phyloP scores from a whole-genome alignment of 345 rosid species.

The Ceriops zippeliana region DNA sequence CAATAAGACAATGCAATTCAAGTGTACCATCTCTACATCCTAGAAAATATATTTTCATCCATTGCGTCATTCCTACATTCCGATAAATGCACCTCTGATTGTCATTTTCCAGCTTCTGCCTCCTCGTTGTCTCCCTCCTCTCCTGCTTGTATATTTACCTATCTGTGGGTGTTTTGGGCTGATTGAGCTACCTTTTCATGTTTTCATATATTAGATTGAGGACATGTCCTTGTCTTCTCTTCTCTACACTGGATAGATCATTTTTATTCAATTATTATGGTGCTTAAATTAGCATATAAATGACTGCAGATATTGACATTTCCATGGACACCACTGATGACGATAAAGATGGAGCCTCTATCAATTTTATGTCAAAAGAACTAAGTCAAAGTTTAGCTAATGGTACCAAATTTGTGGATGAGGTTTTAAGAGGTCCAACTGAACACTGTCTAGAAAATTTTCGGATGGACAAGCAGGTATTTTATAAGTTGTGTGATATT shows the following conservation, averaged over 20 bases:
- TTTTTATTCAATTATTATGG: background rate
- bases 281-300: background rate
- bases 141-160: too few species aligned
- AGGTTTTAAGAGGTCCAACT: constrained; percentile 63
- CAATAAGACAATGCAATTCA: too few species aligned
- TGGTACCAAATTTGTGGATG: constrained; percentile 69
- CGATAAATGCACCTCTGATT: too few species aligned
- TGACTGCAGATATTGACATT: constrained; percentile 27
- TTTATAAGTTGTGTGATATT: constrained; percentile 74
- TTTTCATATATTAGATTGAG: too few species aligned
- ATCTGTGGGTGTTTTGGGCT: too few species aligned
- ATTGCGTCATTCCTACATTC: too few species aligned
- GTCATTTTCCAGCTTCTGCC: too few species aligned
- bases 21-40: too few species aligned
- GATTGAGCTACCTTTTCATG: too few species aligned
- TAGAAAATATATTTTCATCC: too few species aligned
- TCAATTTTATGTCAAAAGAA: constrained; percentile 40
- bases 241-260: background rate
- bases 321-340: constrained; percentile 61
- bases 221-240: background rate
- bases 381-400: constrained; percentile 35
- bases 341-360: constrained; percentile 44
- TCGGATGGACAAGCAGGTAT: constrained; percentile 86
- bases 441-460: constrained; percentile 68
- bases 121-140: too few species aligned